A percentile compares a stretch with the other conserved stretches of the same genome.
These are phyloP conservation scores for Macrolepiota albuminosa DNA, from an alignment of 768 basidiomycete genomes.

Conservation along the genomic window DNA sequence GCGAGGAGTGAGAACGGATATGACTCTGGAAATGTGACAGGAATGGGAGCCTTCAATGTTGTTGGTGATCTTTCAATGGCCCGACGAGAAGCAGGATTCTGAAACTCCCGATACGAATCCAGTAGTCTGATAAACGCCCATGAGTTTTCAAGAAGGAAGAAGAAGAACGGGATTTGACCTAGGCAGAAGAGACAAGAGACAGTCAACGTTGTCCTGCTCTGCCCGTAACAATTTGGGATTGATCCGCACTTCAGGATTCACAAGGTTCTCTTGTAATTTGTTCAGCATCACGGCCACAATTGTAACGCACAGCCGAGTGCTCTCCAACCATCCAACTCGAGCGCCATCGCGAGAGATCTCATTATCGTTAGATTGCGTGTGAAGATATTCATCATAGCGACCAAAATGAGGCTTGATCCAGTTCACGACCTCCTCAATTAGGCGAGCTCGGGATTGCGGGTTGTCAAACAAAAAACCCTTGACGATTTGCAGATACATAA, in stretches of 20 bases:
- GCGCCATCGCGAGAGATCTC: slow-evolving; percentile 66
- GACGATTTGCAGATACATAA: slow-evolving; percentile 90
- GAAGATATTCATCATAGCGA: slow-evolving; percentile 77
- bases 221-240: slow-evolving; percentile 62
- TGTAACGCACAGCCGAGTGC: slow-evolving; percentile 83
- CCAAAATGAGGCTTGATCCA: slow-evolving; percentile 98
- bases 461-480: slow-evolving; percentile 86
- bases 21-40: slow-evolving; percentile 88
- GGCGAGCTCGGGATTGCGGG: slow-evolving; percentile 65
- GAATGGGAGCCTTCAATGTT: slow-evolving; percentile 52
- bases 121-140: slow-evolving; percentile 50
- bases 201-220: slow-evolving; percentile 92
- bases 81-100: slow-evolving; percentile 57
- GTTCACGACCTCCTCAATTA: slow-evolving; percentile 83
- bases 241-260: slow-evolving; percentile 55
- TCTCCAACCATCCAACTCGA: slow-evolving; percentile 87
- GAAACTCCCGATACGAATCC: slow-evolving; percentile 85
- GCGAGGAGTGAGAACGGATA: slow-evolving; percentile 87
- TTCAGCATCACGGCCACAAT: slow-evolving; percentile 88
- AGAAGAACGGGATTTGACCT: slow-evolving; percentile 44
- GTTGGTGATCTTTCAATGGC: slow-evolving; percentile 65
- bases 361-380: slow-evolving; percentile 58
- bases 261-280: slow-evolving; percentile 77
- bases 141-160: not conserved
- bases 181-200: slow-evolving; percentile 75